Conservation (phyloP, 768 basidiomycete genomes). For the Pleurotus sapidus region DNA sequence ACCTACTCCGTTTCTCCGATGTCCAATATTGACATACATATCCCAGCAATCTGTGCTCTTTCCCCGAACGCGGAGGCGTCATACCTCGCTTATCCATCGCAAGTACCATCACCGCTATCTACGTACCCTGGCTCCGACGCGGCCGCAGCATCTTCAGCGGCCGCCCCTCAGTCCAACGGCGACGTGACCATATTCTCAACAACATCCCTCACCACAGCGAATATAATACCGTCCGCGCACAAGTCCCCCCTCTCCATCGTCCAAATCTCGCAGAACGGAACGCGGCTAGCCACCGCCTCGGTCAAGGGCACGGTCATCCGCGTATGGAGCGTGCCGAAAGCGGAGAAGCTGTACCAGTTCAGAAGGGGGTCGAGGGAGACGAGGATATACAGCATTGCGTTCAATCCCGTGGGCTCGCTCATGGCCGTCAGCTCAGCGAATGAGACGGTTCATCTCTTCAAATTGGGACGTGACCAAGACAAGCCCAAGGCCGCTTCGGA, state of each 20-base stretch:
- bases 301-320: constrained; percentile 98
- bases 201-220: constrained; percentile 84
- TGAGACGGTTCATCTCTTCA: constrained; percentile 97
- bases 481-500: constrained; percentile 17
- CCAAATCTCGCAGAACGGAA: constrained; percentile 82
- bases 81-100: constrained; percentile 95
- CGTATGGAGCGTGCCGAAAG: constrained; percentile 87
- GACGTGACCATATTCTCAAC: constrained; percentile 97
- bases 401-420: constrained; percentile 81
- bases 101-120: constrained; percentile 73
- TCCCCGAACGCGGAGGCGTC: constrained; percentile 92
- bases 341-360: constrained; percentile 95
- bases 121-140: constrained; percentile 31
- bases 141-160: constrained; percentile 34
- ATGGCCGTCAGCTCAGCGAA: constrained; percentile 89
- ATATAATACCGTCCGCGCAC: constrained; percentile 91
- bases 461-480: constrained; percentile 46
- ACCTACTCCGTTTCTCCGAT: neutral
- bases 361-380: constrained; percentile 86
- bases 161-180: constrained; percentile 37
- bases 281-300: constrained; percentile 87
- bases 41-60: constrained; percentile 86
- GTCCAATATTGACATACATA: neutral
- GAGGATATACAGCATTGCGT: constrained; percentile 75
- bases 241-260: constrained; percentile 90